Evolutionary conservation across 2,329 filamentous ascomycete genomes (phyloP), one percentile per base, ranked within the genome.

Genomic region (Penicillium freii): DNA sequence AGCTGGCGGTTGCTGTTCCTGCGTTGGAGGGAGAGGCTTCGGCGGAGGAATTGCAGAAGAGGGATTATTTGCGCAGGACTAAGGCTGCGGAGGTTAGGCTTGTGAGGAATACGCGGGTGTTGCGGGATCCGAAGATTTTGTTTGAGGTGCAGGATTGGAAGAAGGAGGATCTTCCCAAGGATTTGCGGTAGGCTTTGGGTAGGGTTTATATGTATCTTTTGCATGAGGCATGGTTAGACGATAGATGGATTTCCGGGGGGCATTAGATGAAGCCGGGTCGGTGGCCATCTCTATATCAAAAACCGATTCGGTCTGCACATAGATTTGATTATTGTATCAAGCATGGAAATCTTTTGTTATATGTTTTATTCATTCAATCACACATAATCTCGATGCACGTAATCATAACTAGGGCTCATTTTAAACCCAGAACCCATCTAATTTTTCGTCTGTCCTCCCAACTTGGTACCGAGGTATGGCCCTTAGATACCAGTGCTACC

Each of bases 21-120:
- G 53, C 58, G 1, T 56, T 64, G 15, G 67, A 68, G 21, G 65
- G 67, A 4, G 63, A 60, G 11, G 61, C 75, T 75, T 64, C 77
- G 73, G 62, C 81, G 77, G 50, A 75, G 46, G 77, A 76, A 54
- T 78, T 77, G 36, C 70, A 80, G 67, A 86, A 83, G 77, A 84
- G 80, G 66, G 75, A 82, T 66, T 86, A 90, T 73, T 75, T 94
- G 62, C 81, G 87, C 52, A 80, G 83, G 71, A 94, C 89, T 56
- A 91, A 92, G 75, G 92, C 92, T n/a, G 88, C 91, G 8, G 94
- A 99, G 78, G 83, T 99, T 63, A 86, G 87, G 71, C 81, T 97
- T 40, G 88, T 95, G 51, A 82, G 91, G 65, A 91, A 93, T 71
- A 76, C 90, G 57, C 81, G 80, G 54, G 86, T 87, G 61, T 72